These are phyloP conservation scores for Chrysoporthe deuterocubensis DNA, from an alignment of 2,329 filamentous ascomycete species.

Conservation along the genomic window DNA sequence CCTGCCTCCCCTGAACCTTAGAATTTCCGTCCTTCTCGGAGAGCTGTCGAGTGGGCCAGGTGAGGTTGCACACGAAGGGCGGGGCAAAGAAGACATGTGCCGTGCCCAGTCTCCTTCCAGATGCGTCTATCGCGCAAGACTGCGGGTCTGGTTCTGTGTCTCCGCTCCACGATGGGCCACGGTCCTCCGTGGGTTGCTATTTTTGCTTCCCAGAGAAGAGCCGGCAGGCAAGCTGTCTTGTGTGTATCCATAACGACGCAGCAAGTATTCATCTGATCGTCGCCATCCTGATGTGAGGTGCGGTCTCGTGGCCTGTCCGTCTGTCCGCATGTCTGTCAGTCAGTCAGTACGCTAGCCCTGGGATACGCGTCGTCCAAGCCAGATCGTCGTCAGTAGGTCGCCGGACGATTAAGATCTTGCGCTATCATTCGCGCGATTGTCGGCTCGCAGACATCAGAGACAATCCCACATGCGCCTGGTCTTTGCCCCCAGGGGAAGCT, in stretches of 20 bases:
- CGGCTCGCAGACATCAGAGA: constrained; percentile 18
- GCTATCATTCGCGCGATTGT: constrained; percentile 26
- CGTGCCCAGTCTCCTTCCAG: constrained; percentile 12
- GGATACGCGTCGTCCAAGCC: neutral
- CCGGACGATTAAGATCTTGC: constrained; percentile 7
- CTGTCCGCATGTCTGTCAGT: neutral
- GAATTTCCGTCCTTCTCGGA: neutral
- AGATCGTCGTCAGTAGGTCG: constrained; percentile 24
- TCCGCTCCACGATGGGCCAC: neutral
- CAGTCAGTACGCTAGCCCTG: neutral
- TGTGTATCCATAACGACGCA: constrained; percentile 24
- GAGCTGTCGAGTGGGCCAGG: too few species aligned
- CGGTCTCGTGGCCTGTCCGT: neutral
- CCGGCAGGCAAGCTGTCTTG: constrained; percentile 11
- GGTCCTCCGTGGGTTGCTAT: constrained; percentile 22
- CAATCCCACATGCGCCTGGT: constrained; percentile 23
- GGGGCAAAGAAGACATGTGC: constrained; percentile 2
- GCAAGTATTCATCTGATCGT: constrained; percentile 11
- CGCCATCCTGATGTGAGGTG: neutral
- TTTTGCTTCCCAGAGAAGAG: constrained; percentile 17
- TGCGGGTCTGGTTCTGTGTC: constrained; percentile 1
- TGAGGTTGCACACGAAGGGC: neutral
- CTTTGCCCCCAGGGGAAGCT: constrained; percentile 24
- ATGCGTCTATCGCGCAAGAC: neutral
- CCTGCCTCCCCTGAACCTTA: neutral